Evolutionary conservation across 2,329 filamentous ascomycete species (phyloP).

Genomic region (Xylaria hypoxylon): DNA sequence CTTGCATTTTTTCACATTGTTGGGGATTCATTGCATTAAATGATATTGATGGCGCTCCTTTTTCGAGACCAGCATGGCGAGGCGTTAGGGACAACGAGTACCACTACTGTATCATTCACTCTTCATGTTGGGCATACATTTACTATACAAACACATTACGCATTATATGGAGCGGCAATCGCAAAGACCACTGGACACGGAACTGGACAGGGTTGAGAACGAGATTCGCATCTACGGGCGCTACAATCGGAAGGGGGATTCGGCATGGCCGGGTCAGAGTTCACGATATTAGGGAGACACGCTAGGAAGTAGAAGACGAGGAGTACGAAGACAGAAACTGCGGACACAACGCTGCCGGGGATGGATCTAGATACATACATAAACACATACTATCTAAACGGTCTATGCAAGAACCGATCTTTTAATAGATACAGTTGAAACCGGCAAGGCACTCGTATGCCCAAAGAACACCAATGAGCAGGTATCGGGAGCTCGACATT

Average conservation of each 20-base stretch:
- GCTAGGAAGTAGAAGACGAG: too few species aligned
- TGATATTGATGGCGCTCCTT: not conserved
- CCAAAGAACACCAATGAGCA: too few species aligned
- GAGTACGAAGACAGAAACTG: too few species aligned
- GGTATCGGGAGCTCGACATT: too few species aligned
- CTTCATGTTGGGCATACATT: not conserved
- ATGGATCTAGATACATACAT: too few species aligned
- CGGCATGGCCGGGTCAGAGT: too few species aligned
- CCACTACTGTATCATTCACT: not conserved
- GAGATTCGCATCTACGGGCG: slow-evolving; percentile 2
- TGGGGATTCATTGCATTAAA: not conserved
- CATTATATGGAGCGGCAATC: not conserved
- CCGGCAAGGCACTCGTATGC: too few species aligned
- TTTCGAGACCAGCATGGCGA: slow-evolving; percentile 31
- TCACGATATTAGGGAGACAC: too few species aligned
- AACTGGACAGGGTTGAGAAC: not conserved
- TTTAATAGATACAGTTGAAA: not conserved
- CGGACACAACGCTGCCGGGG: too few species aligned
- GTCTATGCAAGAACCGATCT: not conserved
- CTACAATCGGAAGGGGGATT: too few species aligned
- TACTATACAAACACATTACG: not conserved
- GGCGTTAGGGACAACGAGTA: slow-evolving; percentile 28
- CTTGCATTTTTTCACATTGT: slow-evolving; percentile 9
- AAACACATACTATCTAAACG: not conserved
- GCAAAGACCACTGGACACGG: not conserved